Evolutionary conservation across 2,329 filamentous ascomycete genomes (phyloP).

Genomic region (Tetracladium maxilliforme): DNA sequence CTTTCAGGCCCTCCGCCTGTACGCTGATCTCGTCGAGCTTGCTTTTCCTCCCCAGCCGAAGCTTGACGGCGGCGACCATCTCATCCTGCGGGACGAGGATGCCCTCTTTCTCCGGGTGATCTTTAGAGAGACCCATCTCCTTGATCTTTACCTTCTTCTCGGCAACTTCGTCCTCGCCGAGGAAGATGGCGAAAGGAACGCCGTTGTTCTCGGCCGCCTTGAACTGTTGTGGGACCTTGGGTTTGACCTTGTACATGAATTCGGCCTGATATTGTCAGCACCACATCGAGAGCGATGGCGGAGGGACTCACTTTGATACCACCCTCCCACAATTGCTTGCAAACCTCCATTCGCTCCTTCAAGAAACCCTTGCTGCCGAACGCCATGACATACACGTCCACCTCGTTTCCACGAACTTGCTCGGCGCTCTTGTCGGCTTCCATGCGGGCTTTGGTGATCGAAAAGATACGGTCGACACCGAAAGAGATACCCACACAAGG

Average conservation of each 20-base stretch:
- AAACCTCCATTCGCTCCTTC: constrained; percentile 71
- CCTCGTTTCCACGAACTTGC: constrained; percentile 51
- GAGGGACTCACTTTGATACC: constrained; percentile 58
- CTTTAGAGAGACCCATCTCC: constrained; percentile 64
- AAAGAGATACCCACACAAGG: constrained; percentile 90
- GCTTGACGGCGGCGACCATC: constrained; percentile 48
- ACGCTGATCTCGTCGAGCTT: constrained; percentile 12
- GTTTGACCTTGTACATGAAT: constrained; percentile 80
- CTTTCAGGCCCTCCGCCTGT: constrained; percentile 12
- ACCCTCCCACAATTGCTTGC: constrained; percentile 65
- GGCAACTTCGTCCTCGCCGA: constrained; percentile 81
- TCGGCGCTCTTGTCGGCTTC: constrained; percentile 42
- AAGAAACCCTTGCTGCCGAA: constrained; percentile 80
- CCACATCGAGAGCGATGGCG: neutral
- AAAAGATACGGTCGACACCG: constrained; percentile 90
- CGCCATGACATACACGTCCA: constrained; percentile 90
- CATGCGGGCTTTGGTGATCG: constrained; percentile 69
- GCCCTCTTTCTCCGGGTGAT: constrained; percentile 83
- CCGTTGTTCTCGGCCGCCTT: constrained; percentile 71
- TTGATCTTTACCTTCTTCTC: constrained; percentile 80
- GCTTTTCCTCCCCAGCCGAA: constrained; percentile 22
- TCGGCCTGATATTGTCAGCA: constrained; percentile 42
- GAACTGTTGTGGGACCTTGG: constrained; percentile 79
- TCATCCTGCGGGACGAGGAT: constrained; percentile 52
- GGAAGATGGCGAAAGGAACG: constrained; percentile 74